Conservation (phyloP, 2,329 filamentous ascomycete species). For the Clonostachys solani region DNA sequence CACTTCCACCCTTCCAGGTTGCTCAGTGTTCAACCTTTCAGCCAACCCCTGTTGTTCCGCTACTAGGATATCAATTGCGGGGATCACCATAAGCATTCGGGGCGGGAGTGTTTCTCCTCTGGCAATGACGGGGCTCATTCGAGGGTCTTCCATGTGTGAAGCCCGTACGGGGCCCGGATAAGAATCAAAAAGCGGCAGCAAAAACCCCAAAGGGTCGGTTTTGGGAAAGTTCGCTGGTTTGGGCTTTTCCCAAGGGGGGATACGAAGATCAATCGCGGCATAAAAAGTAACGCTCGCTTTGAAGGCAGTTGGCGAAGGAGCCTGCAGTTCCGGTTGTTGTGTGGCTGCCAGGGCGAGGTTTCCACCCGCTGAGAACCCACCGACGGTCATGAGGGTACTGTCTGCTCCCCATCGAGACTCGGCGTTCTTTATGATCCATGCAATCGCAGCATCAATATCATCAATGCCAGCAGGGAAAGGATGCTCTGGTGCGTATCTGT, state of each 20-base stretch:
- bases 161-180: conserved; percentile 26
- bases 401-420: conserved; percentile 27
- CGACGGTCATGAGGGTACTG: conserved; percentile 31
- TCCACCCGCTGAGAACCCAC: conserved; percentile 37
- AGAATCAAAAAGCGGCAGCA: conserved; percentile 36
- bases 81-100: conserved; percentile 31
- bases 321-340: conserved; percentile 14
- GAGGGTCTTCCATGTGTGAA: conserved; percentile 14
- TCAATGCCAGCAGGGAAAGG: conserved; percentile 41
- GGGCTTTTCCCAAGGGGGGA: conserved; percentile 32
- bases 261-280: conserved; percentile 29
- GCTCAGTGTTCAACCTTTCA: conserved; percentile 20
- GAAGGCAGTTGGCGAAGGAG: conserved; percentile 9
- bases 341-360: conserved; percentile 32
- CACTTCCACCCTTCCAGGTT: conserved; percentile 4
- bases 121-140: conserved; percentile 29
- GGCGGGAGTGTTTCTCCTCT: conserved; percentile 23
- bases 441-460: conserved; percentile 38
- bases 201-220: conserved; percentile 27
- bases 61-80: conserved; percentile 32
- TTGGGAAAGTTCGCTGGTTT: conserved; percentile 21
- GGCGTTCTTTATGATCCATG: conserved; percentile 31
- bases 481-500: conserved; percentile 46
- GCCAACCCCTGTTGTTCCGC: conserved; percentile 32
- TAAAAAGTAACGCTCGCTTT: conserved; percentile 35